Evolutionary conservation across 192 early-diverging fungal species (phyloP), one percentile per base, ranked within the genome.

Genomic region (Coemansia sp.): DNA sequence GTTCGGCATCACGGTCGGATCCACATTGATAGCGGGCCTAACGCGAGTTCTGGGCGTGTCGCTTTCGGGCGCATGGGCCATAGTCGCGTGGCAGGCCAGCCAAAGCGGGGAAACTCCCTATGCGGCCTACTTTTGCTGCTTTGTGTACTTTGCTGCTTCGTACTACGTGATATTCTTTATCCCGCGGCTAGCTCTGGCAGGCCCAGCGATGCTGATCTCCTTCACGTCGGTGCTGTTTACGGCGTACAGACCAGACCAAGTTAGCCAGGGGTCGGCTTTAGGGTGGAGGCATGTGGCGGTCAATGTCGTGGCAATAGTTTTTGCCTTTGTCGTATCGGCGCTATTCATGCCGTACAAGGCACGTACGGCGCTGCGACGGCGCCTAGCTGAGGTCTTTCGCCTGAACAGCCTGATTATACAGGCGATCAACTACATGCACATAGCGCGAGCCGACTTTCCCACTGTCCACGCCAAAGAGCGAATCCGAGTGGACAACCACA

Each of bases 281-380:
- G 77, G 71, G 1, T 79, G 77, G 77, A 73, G 70, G 25, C 70
- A 72, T 26, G 68, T 65, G 14, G 64, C 60, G 2, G 77, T 79
- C 16, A 79, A 79, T 14, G 61, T 56, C 7, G 64, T 70, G 7
- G 77, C 71, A 13, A 73, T 79, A 34, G 43, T 70, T 18, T 79
- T 73, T 59, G 61, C 68, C 0, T 65, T 72, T 47, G 43, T 66
- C 9, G 71, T 79, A n/a, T 79, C 77, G 1, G 41, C 61, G 0
- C 14, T 79, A 14, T 72, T 79, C 41, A 70, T 73, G 76, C 76
- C 76, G 14, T 73, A 79, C 71, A 65, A 63, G 33, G 76, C 76
- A 5, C 76, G 76, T n/a, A 70, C 70, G 23, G 76, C 67, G 13
- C 50, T 79, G 37, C 63, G 76, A 0, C 7, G 16, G 6, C 62